Conservation (phyloP, 1,284 basidiomycete genomes). For the Athelia psychrophila region DNA sequence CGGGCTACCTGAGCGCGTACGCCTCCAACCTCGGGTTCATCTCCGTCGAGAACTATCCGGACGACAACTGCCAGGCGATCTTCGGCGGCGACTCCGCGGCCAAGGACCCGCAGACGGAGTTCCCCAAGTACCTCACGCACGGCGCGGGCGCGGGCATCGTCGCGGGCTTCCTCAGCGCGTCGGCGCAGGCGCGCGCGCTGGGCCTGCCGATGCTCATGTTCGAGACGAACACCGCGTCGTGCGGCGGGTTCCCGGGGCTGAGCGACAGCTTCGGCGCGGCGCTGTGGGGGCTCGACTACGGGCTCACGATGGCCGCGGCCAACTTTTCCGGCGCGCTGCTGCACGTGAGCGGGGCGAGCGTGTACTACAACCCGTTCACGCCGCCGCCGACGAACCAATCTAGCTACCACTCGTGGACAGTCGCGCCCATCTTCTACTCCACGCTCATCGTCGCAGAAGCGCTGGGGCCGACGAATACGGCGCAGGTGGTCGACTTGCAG, state of each 20-base stretch:
- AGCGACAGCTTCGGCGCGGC: constrained; percentile 40
- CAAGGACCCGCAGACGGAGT: constrained; percentile 49
- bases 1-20: constrained; percentile 53
- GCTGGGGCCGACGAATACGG: constrained; percentile 39
- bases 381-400: constrained; percentile 39
- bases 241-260: constrained; percentile 50
- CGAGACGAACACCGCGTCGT: constrained; percentile 80
- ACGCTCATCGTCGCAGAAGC: constrained; percentile 46
- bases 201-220: constrained; percentile 57
- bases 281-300: constrained; percentile 44
- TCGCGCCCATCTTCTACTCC: constrained; percentile 37
- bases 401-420: constrained; percentile 34
- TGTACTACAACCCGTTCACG: constrained; percentile 33
- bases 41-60: constrained; percentile 50
- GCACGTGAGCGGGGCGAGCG: constrained; percentile 38
- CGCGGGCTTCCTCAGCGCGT: constrained; percentile 46
- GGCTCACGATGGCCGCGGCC: constrained; percentile 32
- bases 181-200: constrained; percentile 37
- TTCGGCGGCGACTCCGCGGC: constrained; percentile 37
- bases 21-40: constrained; percentile 42
- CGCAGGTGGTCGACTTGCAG: constrained; percentile 41
- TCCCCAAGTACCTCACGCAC: constrained; percentile 60
- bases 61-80: constrained; percentile 56
- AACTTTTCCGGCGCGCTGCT: constrained; percentile 34
- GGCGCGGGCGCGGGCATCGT: constrained; percentile 43